Evolutionary conservation across 176 grass and related monocot genomes (phyloP).

Genomic region (Cocos nucifera): DNA sequence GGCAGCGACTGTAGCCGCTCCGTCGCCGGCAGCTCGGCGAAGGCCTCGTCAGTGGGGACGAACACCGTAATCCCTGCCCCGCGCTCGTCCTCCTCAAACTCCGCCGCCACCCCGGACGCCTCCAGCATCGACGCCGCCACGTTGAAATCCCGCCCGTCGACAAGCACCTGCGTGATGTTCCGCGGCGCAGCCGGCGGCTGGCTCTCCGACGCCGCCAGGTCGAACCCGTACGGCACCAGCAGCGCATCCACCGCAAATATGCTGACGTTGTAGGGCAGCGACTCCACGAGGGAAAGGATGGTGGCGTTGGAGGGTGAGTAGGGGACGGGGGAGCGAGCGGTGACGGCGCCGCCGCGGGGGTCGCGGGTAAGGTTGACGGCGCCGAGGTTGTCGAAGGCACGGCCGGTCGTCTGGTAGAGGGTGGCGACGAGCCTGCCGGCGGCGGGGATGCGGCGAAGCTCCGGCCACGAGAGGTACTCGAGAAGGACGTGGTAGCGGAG

Average conservation of each 20-base stretch:
- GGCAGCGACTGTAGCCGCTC: conserved; percentile 78
- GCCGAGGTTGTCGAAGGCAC: conserved; percentile 68
- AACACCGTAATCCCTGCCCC: conserved; percentile 92
- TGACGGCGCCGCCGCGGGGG: conserved; percentile 22
- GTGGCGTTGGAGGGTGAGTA: conserved; percentile 58
- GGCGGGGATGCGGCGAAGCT: conserved; percentile 44
- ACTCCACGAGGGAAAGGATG: conserved; percentile 50
- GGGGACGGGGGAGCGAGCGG: conserved; percentile 57
- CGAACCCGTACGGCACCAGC: conserved; percentile 60
- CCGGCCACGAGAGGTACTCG: conserved; percentile 76
- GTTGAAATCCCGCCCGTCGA: conserved; percentile 69
- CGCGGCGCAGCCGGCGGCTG: conserved; percentile 31
- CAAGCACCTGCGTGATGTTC: conserved; percentile 77
- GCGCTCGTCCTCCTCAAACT: conserved; percentile 69
- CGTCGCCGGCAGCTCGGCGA: conserved; percentile 58
- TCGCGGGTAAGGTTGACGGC: conserved; percentile 71
- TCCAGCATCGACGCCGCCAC: conserved; percentile 88
- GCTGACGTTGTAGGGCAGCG: conserved; percentile 74
- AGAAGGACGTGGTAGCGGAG: conserved; percentile 90
- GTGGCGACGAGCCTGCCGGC: conserved; percentile 79
- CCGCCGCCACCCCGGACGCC: conserved; percentile 66
- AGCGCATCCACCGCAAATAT: conserved; percentile 67
- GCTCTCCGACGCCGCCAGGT: conserved; percentile 68
- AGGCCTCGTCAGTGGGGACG: conserved; percentile 92
- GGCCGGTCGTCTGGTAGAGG: conserved; percentile 93